phyloP scores from a whole-genome alignment of 805 yeast genomes.

The Diddensiella transvaalensis region DNA sequence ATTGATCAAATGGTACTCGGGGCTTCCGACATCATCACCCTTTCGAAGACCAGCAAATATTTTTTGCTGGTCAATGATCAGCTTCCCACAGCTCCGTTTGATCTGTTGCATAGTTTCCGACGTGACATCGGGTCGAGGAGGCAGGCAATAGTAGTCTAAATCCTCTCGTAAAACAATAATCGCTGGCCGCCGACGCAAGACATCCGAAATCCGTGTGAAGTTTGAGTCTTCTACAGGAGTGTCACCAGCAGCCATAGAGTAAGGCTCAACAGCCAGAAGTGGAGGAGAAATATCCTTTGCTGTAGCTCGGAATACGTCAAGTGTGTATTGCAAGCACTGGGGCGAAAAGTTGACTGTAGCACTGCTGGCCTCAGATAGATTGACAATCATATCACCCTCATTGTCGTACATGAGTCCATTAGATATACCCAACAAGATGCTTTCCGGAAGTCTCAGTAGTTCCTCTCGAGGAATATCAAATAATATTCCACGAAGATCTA shows the following conservation, averaged over 20 bases:
- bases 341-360: slow-evolving; percentile 84
- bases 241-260: no score
- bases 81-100: slow-evolving; percentile 70
- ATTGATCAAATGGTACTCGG: slow-evolving; percentile 90
- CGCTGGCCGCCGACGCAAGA: slow-evolving; percentile 51
- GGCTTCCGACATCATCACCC: slow-evolving; percentile 46
- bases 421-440: slow-evolving; percentile 80
- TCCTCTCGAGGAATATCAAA: slow-evolving; percentile 84
- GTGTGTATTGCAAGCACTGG: slow-evolving; percentile 76
- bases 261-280: slow-evolving; percentile 12
- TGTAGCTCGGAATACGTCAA: slow-evolving; percentile 66
- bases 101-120: slow-evolving; percentile 60
- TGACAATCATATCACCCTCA: slow-evolving; percentile 72
- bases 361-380: slow-evolving; percentile 72
- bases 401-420: slow-evolving; percentile 83
- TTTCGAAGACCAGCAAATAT: slow-evolving; percentile 72
- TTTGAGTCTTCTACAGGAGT: slow-evolving; percentile 14
- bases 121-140: slow-evolving; percentile 56
- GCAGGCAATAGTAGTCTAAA: slow-evolving; percentile 87
- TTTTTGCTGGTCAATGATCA: slow-evolving; percentile 50
- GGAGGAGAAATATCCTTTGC: slow-evolving; percentile 47
- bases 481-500: slow-evolving; percentile 70
- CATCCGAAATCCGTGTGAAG: slow-evolving; percentile 12
- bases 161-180: slow-evolving; percentile 92
- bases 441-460: slow-evolving; percentile 87